These are phyloP conservation scores for Solanum rostratum DNA, from an alignment of 257 asterid species.

Conservation along the genomic window DNA sequence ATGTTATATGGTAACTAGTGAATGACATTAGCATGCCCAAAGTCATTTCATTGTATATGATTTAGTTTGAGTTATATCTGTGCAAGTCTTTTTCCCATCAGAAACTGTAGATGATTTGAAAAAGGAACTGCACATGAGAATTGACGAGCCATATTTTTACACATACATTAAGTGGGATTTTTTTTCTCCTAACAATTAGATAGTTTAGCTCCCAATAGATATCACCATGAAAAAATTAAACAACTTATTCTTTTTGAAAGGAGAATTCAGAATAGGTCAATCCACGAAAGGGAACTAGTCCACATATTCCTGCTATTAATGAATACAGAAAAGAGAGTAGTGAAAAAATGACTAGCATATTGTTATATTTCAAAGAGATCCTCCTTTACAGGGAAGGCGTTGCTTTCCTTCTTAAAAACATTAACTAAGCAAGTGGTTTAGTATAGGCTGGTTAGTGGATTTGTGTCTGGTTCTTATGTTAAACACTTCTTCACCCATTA, in stretches of 20 bases:
- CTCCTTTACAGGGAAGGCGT: neutral
- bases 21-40: neutral
- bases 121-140: neutral
- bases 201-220: neutral
- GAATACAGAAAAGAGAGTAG: neutral
- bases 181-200: neutral
- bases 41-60: neutral
- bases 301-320: neutral
- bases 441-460: neutral
- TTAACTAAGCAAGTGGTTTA: neutral
- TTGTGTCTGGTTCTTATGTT: neutral
- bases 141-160: neutral
- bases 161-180: neutral
- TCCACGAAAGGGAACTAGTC: neutral
- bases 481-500: neutral
- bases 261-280: neutral
- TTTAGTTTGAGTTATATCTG: neutral
- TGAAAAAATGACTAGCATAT: neutral
- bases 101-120: neutral
- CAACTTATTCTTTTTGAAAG: neutral
- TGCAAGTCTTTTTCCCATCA: neutral
- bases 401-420: neutral
- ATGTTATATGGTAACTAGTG: neutral
- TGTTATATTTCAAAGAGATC: neutral
- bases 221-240: neutral